Conservation (phyloP, 768 basidiomycete genomes). For the Amylocystis lapponica region DNA sequence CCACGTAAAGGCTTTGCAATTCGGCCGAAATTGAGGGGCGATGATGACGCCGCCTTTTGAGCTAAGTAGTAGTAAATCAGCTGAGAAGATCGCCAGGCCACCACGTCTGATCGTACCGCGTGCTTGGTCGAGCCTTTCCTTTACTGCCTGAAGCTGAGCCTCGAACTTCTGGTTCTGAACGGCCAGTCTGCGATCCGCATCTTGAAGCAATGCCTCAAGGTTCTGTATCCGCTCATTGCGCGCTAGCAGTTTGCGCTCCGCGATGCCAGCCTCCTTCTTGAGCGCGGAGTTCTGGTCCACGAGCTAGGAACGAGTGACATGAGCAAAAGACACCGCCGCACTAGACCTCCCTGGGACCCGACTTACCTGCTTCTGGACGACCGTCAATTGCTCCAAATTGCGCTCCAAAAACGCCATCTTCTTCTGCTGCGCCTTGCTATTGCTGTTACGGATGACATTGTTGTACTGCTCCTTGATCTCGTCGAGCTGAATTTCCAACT, state of each 20-base stretch:
- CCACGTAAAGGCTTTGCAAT: slow-evolving; percentile 97
- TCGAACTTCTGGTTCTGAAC: slow-evolving; percentile 95
- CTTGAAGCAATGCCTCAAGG: slow-evolving; percentile 86
- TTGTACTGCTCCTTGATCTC: slow-evolving; percentile 99
- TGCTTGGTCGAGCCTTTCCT: slow-evolving; percentile 88
- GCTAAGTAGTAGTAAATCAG: slow-evolving; percentile 39
- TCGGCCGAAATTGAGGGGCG: slow-evolving; percentile 80
- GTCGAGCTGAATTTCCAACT: slow-evolving; percentile 97
- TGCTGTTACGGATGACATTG: slow-evolving; percentile 96
- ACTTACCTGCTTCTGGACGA: slow-evolving; percentile 93
- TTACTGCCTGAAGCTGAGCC: slow-evolving; percentile 84
- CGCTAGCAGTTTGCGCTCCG: slow-evolving; percentile 92
- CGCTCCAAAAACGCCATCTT: slow-evolving; percentile 99
- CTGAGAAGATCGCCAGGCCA: slow-evolving; percentile 5
- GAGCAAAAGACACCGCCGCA: slow-evolving; percentile 4
- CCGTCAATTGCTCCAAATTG: slow-evolving; percentile 89
- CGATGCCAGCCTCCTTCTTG: slow-evolving; percentile 96
- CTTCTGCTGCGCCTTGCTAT: slow-evolving; percentile 97
- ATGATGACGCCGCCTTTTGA: slow-evolving; percentile 68
- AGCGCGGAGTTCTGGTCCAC: slow-evolving; percentile 96
- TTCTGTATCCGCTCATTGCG: slow-evolving; percentile 98
- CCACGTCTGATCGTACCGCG: slow-evolving; percentile 57
- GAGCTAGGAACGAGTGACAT: slow-evolving; percentile 47
- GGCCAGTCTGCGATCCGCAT: slow-evolving; percentile 89
- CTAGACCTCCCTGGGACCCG: background rate